A percentile compares a stretch with the other conserved stretches of the same genome.
Conservation (phyloP, 768 basidiomycete species). For the Steccherinum ochraceum region DNA sequence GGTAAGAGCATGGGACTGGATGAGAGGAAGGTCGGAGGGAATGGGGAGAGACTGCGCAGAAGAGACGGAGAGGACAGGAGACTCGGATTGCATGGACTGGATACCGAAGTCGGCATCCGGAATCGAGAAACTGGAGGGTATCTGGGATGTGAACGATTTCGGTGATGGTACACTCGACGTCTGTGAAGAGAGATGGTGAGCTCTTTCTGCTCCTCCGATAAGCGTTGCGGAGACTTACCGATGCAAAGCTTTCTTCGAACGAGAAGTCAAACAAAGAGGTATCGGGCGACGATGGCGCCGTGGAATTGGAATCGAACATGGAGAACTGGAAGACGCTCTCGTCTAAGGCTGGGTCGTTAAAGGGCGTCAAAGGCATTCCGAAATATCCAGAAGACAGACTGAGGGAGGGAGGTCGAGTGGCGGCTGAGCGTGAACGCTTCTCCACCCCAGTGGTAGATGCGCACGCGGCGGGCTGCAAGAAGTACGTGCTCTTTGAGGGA, state of each 20-base stretch:
- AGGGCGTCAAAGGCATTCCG: background rate
- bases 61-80: background rate
- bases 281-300: background rate
- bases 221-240: background rate
- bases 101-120: background rate
- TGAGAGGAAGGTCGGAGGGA: background rate
- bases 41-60: conserved; percentile 1
- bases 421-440: conserved; percentile 1
- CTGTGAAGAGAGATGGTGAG: background rate
- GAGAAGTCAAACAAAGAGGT: background rate
- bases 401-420: background rate
- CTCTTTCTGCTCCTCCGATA: no score
- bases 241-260: background rate
- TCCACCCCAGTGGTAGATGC: conserved; percentile 7
- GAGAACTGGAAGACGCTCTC: background rate
- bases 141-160: background rate
- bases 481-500: conserved; percentile 9
- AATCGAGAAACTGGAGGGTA: background rate
- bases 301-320: background rate
- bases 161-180: background rate
- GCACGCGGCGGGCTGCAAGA: conserved; percentile 10
- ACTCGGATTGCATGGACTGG: background rate
- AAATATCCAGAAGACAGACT: background rate
- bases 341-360: background rate
- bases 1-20: background rate